Conservation (phyloP, 2,329 filamentous ascomycete genomes). For the Hirsutella rhossiliensis region DNA sequence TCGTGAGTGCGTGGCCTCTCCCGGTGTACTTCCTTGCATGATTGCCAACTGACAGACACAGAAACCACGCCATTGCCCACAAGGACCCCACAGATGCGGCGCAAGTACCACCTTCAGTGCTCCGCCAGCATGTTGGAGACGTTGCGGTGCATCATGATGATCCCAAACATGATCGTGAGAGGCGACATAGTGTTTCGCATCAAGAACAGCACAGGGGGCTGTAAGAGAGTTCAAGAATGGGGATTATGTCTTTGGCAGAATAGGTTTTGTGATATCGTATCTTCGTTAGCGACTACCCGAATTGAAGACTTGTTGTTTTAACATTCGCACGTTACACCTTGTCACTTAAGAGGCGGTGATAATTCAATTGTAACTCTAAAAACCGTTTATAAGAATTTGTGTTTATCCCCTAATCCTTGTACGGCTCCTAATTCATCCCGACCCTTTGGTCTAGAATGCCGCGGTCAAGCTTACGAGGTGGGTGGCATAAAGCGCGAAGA, state of each 20-base stretch:
- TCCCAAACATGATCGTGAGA: slow-evolving; percentile 26
- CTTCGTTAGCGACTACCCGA: background rate
- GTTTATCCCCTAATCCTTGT: no score
- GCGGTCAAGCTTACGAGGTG: no score
- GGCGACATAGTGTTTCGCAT: slow-evolving; percentile 33
- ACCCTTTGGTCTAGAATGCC: no score
- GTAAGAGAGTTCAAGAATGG: slow-evolving; percentile 15
- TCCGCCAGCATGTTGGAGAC: slow-evolving; percentile 33
- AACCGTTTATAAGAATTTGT: no score
- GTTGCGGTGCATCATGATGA: slow-evolving; percentile 34
- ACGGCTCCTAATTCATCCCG: no score
- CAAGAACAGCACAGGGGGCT: slow-evolving; percentile 37
- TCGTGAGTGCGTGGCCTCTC: slow-evolving; percentile 19
- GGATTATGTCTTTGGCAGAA: background rate
- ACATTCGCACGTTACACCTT: no score
- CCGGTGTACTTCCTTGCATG: no score
- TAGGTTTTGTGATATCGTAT: background rate
- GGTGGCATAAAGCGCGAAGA: no score
- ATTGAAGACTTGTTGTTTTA: background rate
- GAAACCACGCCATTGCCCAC: slow-evolving; percentile 6
- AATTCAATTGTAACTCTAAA: no score
- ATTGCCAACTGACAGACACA: slow-evolving; percentile 1
- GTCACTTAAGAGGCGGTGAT: no score
- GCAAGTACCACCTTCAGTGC: slow-evolving; percentile 43
- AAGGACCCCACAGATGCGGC: slow-evolving; percentile 41